phyloP scores from a whole-genome alignment of 2,329 filamentous ascomycete species.

The Fusarium nanum region DNA sequence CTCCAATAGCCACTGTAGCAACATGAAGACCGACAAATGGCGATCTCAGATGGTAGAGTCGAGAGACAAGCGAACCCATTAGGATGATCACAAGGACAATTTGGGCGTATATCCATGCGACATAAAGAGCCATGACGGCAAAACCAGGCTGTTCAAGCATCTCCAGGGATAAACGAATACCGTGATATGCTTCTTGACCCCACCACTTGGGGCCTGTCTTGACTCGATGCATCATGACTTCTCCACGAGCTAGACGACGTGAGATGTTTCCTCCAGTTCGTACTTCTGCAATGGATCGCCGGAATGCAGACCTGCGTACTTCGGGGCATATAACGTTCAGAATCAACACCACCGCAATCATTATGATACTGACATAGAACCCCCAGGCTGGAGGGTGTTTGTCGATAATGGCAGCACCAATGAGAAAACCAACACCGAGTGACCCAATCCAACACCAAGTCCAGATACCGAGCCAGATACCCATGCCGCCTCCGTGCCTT shows the following conservation, averaged over 20 bases:
- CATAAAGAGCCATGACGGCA: conserved; percentile 76
- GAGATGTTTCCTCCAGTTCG: conserved; percentile 64
- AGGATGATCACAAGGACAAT: conserved; percentile 78
- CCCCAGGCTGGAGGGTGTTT: conserved; percentile 75
- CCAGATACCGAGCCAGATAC: conserved; percentile 83
- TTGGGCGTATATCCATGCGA: conserved; percentile 82
- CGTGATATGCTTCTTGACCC: conserved; percentile 81
- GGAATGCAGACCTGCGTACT: conserved; percentile 75
- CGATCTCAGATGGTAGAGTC: conserved; percentile 72
- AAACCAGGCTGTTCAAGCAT: conserved; percentile 83
- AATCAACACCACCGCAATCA: conserved; percentile 72
- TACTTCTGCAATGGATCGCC: conserved; percentile 75
- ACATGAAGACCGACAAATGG: conserved; percentile 75
- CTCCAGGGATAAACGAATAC: conserved; percentile 71
- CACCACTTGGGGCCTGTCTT: conserved; percentile 80
- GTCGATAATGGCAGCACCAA: conserved; percentile 77
- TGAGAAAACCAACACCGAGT: conserved; percentile 75
- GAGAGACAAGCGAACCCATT: conserved; percentile 77
- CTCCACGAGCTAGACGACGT: conserved; percentile 73
- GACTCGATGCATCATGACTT: conserved; percentile 80
- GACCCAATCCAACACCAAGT: conserved; percentile 82
- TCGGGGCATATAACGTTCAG: conserved; percentile 79
- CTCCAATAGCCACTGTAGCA: conserved; percentile 74
- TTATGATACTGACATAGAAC: conserved; percentile 77
- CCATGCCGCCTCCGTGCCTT: conserved; percentile 81